These are phyloP conservation scores for Pezicula neosporulosa DNA, from an alignment of 2,329 filamentous ascomycete genomes.

Conservation along the genomic window DNA sequence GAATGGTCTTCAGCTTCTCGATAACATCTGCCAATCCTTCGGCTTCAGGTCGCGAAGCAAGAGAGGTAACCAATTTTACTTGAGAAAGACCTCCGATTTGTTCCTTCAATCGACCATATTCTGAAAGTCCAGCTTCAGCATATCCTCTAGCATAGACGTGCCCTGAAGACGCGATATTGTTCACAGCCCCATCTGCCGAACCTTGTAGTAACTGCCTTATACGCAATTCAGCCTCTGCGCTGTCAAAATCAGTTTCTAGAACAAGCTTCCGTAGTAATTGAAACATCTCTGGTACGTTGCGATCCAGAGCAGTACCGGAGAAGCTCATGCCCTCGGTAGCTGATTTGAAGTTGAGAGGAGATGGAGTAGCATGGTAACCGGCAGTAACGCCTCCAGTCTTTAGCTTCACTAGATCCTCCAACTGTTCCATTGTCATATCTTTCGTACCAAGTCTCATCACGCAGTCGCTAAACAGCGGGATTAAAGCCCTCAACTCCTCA, in stretches of 20 bases:
- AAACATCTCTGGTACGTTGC: constrained; percentile 89
- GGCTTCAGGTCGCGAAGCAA: constrained; percentile 68
- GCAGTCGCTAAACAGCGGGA: constrained; percentile 87
- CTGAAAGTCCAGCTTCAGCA: constrained; percentile 76
- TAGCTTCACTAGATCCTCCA: constrained; percentile 93
- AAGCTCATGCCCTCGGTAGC: constrained; percentile 81
- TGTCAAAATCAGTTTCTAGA: constrained; percentile 85
- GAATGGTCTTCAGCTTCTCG: constrained; percentile 79
- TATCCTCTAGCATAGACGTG: constrained; percentile 83
- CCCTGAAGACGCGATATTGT: constrained; percentile 85
- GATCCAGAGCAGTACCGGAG: constrained; percentile 82
- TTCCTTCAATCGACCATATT: constrained; percentile 69
- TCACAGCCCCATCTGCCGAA: constrained; percentile 84
- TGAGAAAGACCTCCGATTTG: constrained; percentile 90
- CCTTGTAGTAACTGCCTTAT: constrained; percentile 85
- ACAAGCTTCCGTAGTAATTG: constrained; percentile 78
- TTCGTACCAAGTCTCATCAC: constrained; percentile 92
- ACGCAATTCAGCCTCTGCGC: constrained; percentile 73
- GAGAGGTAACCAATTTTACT: constrained; percentile 75
- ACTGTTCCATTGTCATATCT: constrained; percentile 84
- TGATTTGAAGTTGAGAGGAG: constrained; percentile 65
- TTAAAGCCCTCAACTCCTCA: constrained; percentile 76
- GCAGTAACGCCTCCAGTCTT: constrained; percentile 91
- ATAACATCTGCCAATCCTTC: constrained; percentile 75
- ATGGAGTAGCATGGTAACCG: constrained; percentile 78